A percentile compares a stretch with the other conserved stretches of the same genome.
phyloP scores from a whole-genome alignment of 345 rosid genomes.

The Murraya koenigii region DNA sequence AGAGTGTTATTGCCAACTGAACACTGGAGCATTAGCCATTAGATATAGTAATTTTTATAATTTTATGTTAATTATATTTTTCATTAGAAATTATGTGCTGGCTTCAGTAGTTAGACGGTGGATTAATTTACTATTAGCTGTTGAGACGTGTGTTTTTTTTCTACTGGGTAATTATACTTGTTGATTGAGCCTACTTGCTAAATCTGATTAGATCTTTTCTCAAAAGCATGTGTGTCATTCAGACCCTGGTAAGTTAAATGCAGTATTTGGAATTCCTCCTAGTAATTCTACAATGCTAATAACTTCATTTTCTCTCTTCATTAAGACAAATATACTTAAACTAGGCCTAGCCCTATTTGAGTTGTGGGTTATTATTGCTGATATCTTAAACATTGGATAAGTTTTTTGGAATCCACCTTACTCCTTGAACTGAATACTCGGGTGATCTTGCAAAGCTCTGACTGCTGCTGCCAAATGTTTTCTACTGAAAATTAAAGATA shows the following conservation, averaged over 20 bases:
- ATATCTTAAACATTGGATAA: background rate
- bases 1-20: background rate
- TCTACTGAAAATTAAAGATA: background rate
- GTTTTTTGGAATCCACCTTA: background rate
- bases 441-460: background rate
- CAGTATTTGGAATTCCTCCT: background rate
- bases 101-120: background rate
- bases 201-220: background rate
- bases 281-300: background rate
- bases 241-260: background rate
- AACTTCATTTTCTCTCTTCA: background rate
- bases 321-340: background rate
- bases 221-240: background rate
- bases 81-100: background rate
- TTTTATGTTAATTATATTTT: background rate
- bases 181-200: background rate
- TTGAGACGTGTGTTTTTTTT: background rate
- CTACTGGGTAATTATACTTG: background rate
- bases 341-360: background rate
- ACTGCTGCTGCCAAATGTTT: background rate
- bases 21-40: background rate
- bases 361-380: background rate
- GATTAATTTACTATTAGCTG: background rate
- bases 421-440: background rate
- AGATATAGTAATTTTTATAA: background rate